phyloP scores from a whole-genome alignment of 2,329 filamentous ascomycete genomes.

The Alternaria incomplexa region DNA sequence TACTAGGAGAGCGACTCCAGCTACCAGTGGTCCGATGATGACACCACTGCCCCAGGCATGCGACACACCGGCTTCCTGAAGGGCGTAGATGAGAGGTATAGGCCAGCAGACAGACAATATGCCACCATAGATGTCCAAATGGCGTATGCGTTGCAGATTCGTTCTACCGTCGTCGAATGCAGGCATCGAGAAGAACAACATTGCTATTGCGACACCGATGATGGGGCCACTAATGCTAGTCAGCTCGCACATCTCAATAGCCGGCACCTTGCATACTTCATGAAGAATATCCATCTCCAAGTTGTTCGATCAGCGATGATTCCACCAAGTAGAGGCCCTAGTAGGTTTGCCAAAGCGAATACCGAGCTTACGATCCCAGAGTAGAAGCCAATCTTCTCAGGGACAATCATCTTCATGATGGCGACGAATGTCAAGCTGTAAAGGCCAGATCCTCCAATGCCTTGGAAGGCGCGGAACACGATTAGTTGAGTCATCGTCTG shows the following conservation, averaged over 20 bases:
- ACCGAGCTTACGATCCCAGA: constrained; percentile 43
- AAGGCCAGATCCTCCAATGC: constrained; percentile 57
- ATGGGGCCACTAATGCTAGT: constrained; percentile 29
- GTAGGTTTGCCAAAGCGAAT: constrained; percentile 50
- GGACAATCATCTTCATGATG: constrained; percentile 37
- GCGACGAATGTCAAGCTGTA: constrained; percentile 51
- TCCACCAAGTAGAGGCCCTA: constrained; percentile 55
- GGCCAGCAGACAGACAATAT: constrained; percentile 39
- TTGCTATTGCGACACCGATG: constrained; percentile 24
- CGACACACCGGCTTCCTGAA: constrained; percentile 39
- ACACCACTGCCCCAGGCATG: constrained; percentile 34
- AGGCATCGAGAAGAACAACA: constrained; percentile 39
- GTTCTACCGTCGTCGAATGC: constrained; percentile 32
- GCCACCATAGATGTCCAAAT: constrained; percentile 38
- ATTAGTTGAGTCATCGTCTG: constrained; percentile 27
- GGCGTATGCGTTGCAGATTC: constrained; percentile 31
- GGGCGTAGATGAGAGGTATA: constrained; percentile 40
- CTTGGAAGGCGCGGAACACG: constrained; percentile 50
- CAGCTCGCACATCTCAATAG: background rate
- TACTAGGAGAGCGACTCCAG: constrained; percentile 31
- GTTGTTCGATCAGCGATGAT: constrained; percentile 49
- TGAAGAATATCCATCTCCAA: constrained; percentile 58
- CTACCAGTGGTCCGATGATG: constrained; percentile 38
- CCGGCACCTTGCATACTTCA: constrained; percentile 48
- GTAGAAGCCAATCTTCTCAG: constrained; percentile 45